A percentile compares a stretch with the other conserved stretches of the same genome.
phyloP scores from a whole-genome alignment of 768 basidiomycete genomes.

The Cyclocybe cylindracea region DNA sequence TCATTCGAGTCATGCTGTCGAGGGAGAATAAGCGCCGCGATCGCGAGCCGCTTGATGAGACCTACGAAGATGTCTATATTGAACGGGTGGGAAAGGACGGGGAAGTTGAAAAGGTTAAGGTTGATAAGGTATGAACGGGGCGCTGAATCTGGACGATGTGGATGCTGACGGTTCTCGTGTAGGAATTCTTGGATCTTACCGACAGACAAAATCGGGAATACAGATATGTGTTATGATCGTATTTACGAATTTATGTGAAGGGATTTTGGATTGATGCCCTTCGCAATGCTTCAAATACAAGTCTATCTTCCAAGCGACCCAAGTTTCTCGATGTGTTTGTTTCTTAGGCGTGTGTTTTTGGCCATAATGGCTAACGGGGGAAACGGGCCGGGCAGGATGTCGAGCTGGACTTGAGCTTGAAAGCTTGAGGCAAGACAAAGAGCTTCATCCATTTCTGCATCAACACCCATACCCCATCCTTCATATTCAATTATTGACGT shows the following conservation, averaged over 20 bases:
- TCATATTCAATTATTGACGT: too few relatives aligned
- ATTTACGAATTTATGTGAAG: neutral
- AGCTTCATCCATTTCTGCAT: too few relatives aligned
- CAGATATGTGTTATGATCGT: constrained; percentile 61
- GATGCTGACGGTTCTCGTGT: constrained; percentile 3
- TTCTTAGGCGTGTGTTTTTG: too few relatives aligned
- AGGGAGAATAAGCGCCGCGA: constrained; percentile 69
- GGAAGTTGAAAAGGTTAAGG: constrained; percentile 49
- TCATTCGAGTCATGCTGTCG: constrained; percentile 53
- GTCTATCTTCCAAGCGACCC: too few relatives aligned
- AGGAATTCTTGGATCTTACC: constrained; percentile 76
- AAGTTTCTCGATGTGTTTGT: too few relatives aligned
- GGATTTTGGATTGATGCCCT: too few relatives aligned
- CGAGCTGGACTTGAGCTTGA: too few relatives aligned
- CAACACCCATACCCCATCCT: too few relatives aligned
- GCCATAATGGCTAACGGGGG: too few relatives aligned
- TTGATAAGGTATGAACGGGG: constrained; percentile 60
- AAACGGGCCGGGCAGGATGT: too few relatives aligned
- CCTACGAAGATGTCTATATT: constrained; percentile 64
- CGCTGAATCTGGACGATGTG: neutral
- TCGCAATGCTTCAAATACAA: too few relatives aligned
- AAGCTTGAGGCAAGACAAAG: too few relatives aligned
- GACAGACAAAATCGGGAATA: constrained; percentile 74
- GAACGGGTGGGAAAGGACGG: constrained; percentile 55
- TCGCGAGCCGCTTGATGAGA: constrained; percentile 48